A percentile compares a stretch with the other conserved stretches of the same genome.
Conservation (phyloP, 169 alveolate species). For the Cryptosporidium meleagridis region DNA sequence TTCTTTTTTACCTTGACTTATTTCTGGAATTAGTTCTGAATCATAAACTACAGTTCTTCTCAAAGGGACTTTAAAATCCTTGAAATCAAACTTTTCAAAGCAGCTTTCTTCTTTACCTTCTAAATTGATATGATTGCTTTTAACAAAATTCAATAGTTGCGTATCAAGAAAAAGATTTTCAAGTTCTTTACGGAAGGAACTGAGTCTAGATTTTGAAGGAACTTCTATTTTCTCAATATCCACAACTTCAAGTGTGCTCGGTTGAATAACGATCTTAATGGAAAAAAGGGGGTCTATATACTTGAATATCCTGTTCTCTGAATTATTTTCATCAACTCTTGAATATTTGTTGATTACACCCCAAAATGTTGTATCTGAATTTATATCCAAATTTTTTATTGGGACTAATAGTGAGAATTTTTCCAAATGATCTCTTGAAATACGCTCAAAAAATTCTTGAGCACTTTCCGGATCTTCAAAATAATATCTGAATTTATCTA, state of each 20-base stretch:
- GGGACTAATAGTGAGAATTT: slow-evolving; percentile 55
- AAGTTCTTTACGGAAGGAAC: not conserved
- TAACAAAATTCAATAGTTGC: not conserved
- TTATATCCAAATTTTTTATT: slow-evolving; percentile 23
- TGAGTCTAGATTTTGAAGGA: not conserved
- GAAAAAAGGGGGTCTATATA: slow-evolving; percentile 40
- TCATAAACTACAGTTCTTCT: slow-evolving; percentile 68
- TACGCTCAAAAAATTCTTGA: slow-evolving; percentile 15
- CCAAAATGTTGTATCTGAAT: slow-evolving; percentile 39
- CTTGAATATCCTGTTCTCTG: slow-evolving; percentile 9
- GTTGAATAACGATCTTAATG: slow-evolving; percentile 3
- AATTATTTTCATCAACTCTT: not conserved
- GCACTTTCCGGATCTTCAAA: slow-evolving; percentile 5
- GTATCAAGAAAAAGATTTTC: slow-evolving; percentile 42
- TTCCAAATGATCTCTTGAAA: slow-evolving; percentile 25
- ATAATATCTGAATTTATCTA: slow-evolving; percentile 28
- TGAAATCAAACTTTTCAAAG: slow-evolving; percentile 11
- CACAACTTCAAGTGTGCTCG: slow-evolving; percentile 30
- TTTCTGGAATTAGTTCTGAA: slow-evolving; percentile 36
- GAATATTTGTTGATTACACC: slow-evolving; percentile 39
- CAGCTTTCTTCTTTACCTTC: not conserved
- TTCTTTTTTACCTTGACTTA: slow-evolving; percentile 19
- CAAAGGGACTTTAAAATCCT: slow-evolving; percentile 34
- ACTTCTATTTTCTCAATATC: slow-evolving; percentile 48
- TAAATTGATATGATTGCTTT: not conserved